Evolutionary conservation across 2,329 filamentous ascomycete species (phyloP).

Genomic region (Canariomyces notabilis): DNA sequence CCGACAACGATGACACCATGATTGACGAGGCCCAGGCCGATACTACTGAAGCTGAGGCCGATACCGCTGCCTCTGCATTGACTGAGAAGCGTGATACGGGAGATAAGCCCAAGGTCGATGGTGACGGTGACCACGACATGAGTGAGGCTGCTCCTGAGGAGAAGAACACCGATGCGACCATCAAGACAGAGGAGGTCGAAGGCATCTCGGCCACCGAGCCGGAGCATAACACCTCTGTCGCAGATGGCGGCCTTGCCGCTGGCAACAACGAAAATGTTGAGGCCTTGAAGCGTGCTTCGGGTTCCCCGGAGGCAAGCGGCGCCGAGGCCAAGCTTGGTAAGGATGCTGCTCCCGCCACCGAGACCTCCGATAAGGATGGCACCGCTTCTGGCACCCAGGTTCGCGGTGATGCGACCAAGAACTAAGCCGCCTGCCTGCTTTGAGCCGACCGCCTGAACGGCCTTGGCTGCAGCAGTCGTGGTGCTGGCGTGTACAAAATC

Average conservation of each 20-base stretch:
- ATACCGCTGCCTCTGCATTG: constrained; percentile 22
- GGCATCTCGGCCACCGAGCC: constrained; percentile 18
- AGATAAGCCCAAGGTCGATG: constrained; percentile 33
- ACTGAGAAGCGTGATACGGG: background rate
- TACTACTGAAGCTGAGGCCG: constrained; percentile 21
- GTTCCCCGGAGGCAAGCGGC: background rate
- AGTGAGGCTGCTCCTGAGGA: constrained; percentile 31
- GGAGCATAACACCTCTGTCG: constrained; percentile 7
- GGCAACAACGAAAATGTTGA: background rate
- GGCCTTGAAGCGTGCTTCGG: constrained; percentile 2
- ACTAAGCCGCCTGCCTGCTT: background rate
- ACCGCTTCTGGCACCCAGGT: background rate
- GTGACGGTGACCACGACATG: constrained; percentile 51
- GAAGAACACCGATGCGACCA: constrained; percentile 29
- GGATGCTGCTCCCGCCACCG: background rate
- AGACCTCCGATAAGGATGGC: constrained; percentile 3
- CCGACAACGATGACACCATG: constrained; percentile 25
- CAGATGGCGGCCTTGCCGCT: constrained; percentile 4
- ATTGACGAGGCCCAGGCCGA: constrained; percentile 20
- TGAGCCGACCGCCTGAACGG: too few species aligned
- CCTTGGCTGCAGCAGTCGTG: too few species aligned
- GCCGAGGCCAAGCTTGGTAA: constrained; percentile 7
- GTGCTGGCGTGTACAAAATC: too few species aligned
- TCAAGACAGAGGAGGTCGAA: constrained; percentile 39
- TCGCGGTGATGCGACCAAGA: constrained; percentile 1